These are phyloP conservation scores for Trichoderma citrinoviride DNA, from an alignment of 2,329 filamentous ascomycete genomes.

Conservation along the genomic window DNA sequence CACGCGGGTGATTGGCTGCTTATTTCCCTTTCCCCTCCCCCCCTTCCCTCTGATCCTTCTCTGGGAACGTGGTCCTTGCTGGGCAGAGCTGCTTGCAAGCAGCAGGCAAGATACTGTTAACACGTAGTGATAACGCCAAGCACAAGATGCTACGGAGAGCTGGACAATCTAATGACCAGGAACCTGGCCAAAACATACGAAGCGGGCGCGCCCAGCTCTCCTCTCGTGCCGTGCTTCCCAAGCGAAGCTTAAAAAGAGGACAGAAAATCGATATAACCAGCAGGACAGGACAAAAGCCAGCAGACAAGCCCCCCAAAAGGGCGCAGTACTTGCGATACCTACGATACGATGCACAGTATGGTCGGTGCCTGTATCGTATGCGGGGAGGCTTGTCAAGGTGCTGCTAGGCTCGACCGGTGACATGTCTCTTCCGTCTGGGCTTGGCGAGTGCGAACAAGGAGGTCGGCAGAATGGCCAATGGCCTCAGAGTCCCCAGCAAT, in stretches of 20 bases:
- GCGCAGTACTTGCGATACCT: not conserved
- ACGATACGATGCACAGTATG: no score
- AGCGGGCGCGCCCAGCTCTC: not conserved
- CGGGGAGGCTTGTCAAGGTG: not conserved
- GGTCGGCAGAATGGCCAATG: not conserved
- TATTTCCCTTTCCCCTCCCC: not conserved
- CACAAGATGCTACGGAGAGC: not conserved
- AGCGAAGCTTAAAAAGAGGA: not conserved
- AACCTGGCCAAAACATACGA: not conserved
- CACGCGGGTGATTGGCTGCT: constrained; percentile 9
- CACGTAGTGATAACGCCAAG: not conserved
- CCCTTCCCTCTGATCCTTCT: not conserved
- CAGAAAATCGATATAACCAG: not conserved
- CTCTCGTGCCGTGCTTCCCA: constrained; percentile 10
- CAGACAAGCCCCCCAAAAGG: not conserved
- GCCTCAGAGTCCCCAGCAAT: not conserved
- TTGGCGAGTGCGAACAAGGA: constrained; percentile 10
- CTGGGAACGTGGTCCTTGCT: not conserved
- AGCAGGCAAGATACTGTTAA: not conserved
- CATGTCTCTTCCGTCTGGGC: not conserved
- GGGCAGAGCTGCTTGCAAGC: not conserved
- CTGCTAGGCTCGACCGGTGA: constrained; percentile 14
- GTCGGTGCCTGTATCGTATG: not conserved
- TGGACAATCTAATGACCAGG: not conserved
- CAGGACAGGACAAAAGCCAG: not conserved